Evolutionary conservation across 2,329 filamentous ascomycete species (phyloP), one percentile per base, ranked within the genome.

Genomic region (Microdochium bolleyi): DNA sequence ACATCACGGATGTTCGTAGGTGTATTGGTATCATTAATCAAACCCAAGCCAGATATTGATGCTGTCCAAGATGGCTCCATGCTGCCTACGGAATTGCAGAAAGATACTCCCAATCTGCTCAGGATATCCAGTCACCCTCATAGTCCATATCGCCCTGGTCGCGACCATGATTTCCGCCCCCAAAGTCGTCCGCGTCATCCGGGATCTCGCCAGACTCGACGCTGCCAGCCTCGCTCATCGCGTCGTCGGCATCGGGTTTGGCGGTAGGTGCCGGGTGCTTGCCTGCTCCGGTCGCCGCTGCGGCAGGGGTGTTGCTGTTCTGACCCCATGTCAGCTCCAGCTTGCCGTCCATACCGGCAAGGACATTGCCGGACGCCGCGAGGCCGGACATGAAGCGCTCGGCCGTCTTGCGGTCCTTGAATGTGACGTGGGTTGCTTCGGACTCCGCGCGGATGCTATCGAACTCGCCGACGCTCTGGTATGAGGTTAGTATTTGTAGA

Each of bases 391-490:
- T 80, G 60, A 87, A 85, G 57, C 78, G 83, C 64, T 92, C 88
- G 3, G 87, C 88, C 14, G 85, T 85, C 63, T 81, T 82, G 53
- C 84, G 80, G 61, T 87, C 83, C 53, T 80, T 82, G 64, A 88
- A 88, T 5, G 78, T 79, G 51, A 88, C 77, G 51, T 77, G 70
- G 1, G 83, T 80, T 0, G 68, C 64, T 1, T 67, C 56, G 0
- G 75, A 65, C 2, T 71, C 73, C 3, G 73, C 70, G 32, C 81
- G 73, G 27, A 87, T 77, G 27, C 78, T 77, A 34, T 78, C 77
- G 58, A 83, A 85, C 54, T 85, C 83, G 51, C 82, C 83, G 30
- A 85, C 71, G 55, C 79, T 79, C 82, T 85, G 51, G 1, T 24
- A 13, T 3, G 55, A 53, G 16, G 53, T 53, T 30, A 3, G 54